A percentile compares a stretch with the other conserved stretches of the same genome.
Conservation (phyloP, 2,329 filamentous ascomycete species). For the Pyrenophora teres region DNA sequence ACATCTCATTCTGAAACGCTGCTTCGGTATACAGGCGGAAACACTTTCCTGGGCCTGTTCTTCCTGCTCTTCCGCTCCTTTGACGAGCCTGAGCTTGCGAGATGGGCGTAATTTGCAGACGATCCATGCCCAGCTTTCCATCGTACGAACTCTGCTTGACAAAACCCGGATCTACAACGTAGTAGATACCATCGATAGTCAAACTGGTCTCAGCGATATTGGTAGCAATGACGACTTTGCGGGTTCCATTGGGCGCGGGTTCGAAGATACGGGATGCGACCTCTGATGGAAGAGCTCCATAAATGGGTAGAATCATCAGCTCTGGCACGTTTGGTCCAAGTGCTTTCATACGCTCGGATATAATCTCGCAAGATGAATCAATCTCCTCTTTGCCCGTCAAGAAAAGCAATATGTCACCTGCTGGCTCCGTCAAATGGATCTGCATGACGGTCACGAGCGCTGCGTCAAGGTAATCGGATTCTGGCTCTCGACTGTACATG, state of each 20-base stretch:
- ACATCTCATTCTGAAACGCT: constrained; percentile 94
- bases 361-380: constrained; percentile 88
- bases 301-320: constrained; percentile 91
- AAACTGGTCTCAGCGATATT: constrained; percentile 99
- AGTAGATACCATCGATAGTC: constrained; percentile 97
- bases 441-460: constrained; percentile 98
- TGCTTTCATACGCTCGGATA: constrained; percentile 95
- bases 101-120: constrained; percentile 91
- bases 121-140: constrained; percentile 96
- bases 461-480: constrained; percentile 92
- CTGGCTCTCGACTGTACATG: constrained; percentile 91
- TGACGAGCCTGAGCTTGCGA: constrained; percentile 97
- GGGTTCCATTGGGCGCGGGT: constrained; percentile 78
- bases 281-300: constrained; percentile 88
- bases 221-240: constrained; percentile 96
- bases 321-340: constrained; percentile 89
- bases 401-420: constrained; percentile 94
- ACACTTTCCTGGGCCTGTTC: constrained; percentile 87
- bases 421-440: constrained; percentile 90
- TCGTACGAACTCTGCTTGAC: constrained; percentile 98
- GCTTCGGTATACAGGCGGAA: constrained; percentile 95
- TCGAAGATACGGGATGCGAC: constrained; percentile 96
- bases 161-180: constrained; percentile 95
- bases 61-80: constrained; percentile 85
- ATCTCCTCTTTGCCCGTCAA: constrained; percentile 98